Evolutionary conservation across 2,329 filamentous ascomycete genomes (phyloP), one percentile per base, ranked within the genome.

Genomic region (Stachybotrys elegans): DNA sequence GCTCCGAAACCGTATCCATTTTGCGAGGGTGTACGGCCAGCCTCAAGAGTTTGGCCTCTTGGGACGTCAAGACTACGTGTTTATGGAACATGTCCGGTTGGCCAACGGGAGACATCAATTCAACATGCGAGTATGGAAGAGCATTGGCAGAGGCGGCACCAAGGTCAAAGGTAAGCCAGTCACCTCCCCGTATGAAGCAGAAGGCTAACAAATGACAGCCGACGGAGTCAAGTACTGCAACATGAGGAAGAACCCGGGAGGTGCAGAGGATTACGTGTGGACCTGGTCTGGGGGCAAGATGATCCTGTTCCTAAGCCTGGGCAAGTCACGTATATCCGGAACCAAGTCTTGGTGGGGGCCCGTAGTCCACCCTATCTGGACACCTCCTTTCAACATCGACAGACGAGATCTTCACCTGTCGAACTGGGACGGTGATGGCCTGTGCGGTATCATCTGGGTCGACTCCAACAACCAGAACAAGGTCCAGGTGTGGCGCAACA

Each of bases 201-300:
- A n/a, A n/a, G n/a, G n/a, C n/a, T n/a, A n/a, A n/a, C n/a, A n/a
- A n/a, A n/a, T n/a, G n/a, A n/a, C n/a, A n/a, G 41, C 44, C 5
- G 48, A 50, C 25, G 51, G 51, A 1, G 48, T 49, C 40, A 47
- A 42, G n/a, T 53, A 54, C 43, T 51, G 47, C 34, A 50, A 53
- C 43, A 54, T 54, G 49, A 21, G 27, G 4, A 51, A 51, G 1
- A 36, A 45, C n/a, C 31, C 12, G 4, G 41, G 47, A n/a, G 45
- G 47, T 0, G 20, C 32, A 3, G 23, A 31, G 3, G 51, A 54
- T 23, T 53, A 50, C 22, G 47, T 53, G 16, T 53, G 50, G 50
- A 35, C 41, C 4, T 23, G 20, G 0, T 47, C 45, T 3, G 37
- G n/a, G 1, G 51, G 51, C 43, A 35, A 2, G 22, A 49, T 34